Base-by-base conservation (phyloP, 257 asterid species). In the Solanum paucissectum region DNA sequence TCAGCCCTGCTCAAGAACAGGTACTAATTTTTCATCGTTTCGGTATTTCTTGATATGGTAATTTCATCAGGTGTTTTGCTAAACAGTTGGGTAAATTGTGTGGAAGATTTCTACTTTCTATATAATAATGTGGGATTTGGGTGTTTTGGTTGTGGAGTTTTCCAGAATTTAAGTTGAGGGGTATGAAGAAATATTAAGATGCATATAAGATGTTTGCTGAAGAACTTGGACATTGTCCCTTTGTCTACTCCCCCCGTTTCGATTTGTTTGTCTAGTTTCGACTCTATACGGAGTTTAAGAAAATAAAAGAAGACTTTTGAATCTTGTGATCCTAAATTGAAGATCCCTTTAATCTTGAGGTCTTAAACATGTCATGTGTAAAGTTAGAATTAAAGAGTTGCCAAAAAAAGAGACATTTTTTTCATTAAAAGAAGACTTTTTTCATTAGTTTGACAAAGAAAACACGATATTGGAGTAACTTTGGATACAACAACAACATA, bases 1-100 rank as follows among this genome's bases (percentile, higher is more conserved):
- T 91, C 75, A 90, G 86, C 91, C 93, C 98, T 90, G 89, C 93
- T 42, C 98, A 91, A 73, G 93, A 90, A 64, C 87, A 94, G 95
- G 98, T 95, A 89, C 40, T 6, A 21, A 64, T 46, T 68, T 68
- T 38, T 66, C 5, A 16, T 27, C 9, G 5, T 87, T 14, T 36
- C 27, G 5, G 6, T 84, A 42, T 13, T 69, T 6, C 27, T 14
- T 33, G 55, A 36, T 84, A 64, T 38, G 87, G 60, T 85, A 27
- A 64, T 23, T 84, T 85, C 60, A 64, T 85, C 72, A 32, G 86
- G 29, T 37, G 12, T 55, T 83, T 83, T 49, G 46, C 74, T 25
- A 55, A 2, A 83, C 20, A 55, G 32, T 55, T 52, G 72, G 3
- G 52, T 18, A 14, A 83, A 33, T 33, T 83, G 21, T 33, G 33